These are phyloP conservation scores for Lentinula boryana DNA, from an alignment of 768 basidiomycete genomes.

Conservation along the genomic window DNA sequence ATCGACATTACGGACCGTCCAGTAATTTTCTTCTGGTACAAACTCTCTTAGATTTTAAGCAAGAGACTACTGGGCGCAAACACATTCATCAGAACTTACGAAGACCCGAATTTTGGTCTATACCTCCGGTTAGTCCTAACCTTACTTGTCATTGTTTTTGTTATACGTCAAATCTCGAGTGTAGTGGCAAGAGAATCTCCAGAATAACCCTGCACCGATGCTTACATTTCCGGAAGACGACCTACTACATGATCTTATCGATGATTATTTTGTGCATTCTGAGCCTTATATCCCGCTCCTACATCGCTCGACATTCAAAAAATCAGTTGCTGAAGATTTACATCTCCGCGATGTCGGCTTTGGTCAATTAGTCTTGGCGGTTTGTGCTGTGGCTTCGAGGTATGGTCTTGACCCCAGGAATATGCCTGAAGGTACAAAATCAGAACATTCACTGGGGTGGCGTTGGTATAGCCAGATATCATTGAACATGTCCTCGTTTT, in stretches of 20 bases:
- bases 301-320: slow-evolving; percentile 44
- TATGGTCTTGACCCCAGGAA: slow-evolving; percentile 36
- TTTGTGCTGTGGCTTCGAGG: slow-evolving; percentile 47
- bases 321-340: slow-evolving; percentile 17
- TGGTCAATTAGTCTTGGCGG: slow-evolving; percentile 35
- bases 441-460: slow-evolving; percentile 18
- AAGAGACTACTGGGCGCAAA: slow-evolving; percentile 23
- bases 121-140: slow-evolving; percentile 17
- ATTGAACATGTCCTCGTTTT: slow-evolving; percentile 39
- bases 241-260: slow-evolving; percentile 33
- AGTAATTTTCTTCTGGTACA: slow-evolving; percentile 45
- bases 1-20: slow-evolving; percentile 15
- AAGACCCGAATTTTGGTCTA: slow-evolving; percentile 12
- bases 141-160: slow-evolving; percentile 12
- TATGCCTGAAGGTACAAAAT: slow-evolving; percentile 5
- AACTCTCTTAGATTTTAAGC: slow-evolving; percentile 32
- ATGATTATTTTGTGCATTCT: slow-evolving; percentile 39
- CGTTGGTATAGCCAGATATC: slow-evolving; percentile 31
- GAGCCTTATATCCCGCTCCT: slow-evolving; percentile 40
- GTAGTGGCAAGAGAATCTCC: neutral
- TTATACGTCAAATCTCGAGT: neutral
- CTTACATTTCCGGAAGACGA: slow-evolving; percentile 25
- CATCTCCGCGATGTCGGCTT: slow-evolving; percentile 19
- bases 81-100: neutral
- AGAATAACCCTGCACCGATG: neutral